Base-by-base conservation (phyloP, 1,284 basidiomycete genomes). In the Cutaneotrichosporon mucoides region DNA sequence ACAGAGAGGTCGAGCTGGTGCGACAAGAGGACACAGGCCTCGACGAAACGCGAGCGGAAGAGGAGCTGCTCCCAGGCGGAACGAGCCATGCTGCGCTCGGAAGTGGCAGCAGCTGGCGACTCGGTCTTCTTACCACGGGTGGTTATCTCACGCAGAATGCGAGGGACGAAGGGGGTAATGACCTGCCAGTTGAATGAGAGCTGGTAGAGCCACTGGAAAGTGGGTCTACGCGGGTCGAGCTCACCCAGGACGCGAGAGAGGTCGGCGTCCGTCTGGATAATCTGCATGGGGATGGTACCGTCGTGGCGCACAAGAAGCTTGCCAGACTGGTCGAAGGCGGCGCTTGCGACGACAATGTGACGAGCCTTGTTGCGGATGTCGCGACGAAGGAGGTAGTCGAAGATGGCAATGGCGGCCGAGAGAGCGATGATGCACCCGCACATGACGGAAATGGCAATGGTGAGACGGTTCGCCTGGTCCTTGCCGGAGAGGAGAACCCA, bases 131-230 rank as follows among this genome's bases (percentile, higher is more conserved):
- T 59, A 45, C 61, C 53, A 55, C 66, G 62, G 10, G 36, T 55
- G 11, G 63, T 58, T 38, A 71, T 67, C 33, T 68, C 63, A 44
- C 71, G 70, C 34, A 77, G 69, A 60, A 82, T 79, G 34, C 77
- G 73, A 6, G 75, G 70, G 36, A 81, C 70, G 66, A 80, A 81
- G 1, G 81, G 79, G 8, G 71, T 69, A 57, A 82, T 75, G 51
- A 81, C 73, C 35, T 69, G 59, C 81, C 81, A 82, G 71, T 81
- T 79, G 77, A 81, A 82, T 5, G 79, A 79, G 36, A 82, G 68
- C 56, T 79, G 74, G 71, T 80, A 82, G 35, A 82, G 75, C 81
- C 81, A 82, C 68, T 82, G 81, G 75, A 81, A 82, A 15, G 78
- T 81, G 10, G 77, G 70, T 59, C 78, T 75, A 24, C 79, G 73